Evolutionary conservation across 208 protist species (phyloP).

Genomic region (Leishmania arabica): DNA sequence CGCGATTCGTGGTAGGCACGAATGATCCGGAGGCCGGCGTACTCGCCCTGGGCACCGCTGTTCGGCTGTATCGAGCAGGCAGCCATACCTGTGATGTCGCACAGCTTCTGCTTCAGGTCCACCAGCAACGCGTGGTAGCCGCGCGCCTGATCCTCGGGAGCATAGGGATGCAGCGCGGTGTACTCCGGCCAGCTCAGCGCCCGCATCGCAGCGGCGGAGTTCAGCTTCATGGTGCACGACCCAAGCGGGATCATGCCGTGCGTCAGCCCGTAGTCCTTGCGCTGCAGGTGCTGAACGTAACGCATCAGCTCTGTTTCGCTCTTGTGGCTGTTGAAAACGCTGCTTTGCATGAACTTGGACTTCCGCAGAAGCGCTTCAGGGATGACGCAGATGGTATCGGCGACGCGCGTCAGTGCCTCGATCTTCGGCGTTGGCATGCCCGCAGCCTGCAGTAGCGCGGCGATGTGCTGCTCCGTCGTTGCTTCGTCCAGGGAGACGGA

Average conservation of each 20-base stretch:
- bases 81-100: constrained; percentile 96
- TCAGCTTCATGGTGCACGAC: constrained; percentile 99
- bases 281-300: constrained; percentile 95
- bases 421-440: constrained; percentile 64
- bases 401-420: constrained; percentile 44
- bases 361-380: constrained; percentile 62
- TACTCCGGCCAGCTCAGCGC: constrained; percentile 96
- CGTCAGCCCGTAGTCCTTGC: constrained; percentile 94
- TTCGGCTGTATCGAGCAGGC: constrained; percentile 97
- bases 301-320: constrained; percentile 96
- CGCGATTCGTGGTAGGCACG: constrained; percentile 78
- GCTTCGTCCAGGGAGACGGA: constrained; percentile 95
- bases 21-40: constrained; percentile 94
- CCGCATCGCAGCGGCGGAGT: constrained; percentile 95
- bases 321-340: constrained; percentile 96
- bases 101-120: constrained; percentile 88
- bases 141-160: constrained; percentile 87
- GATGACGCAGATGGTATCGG: constrained; percentile 42
- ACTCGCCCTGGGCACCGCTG: constrained; percentile 97
- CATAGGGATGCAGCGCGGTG: constrained; percentile 96
- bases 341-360: constrained; percentile 89
- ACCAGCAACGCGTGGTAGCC: constrained; percentile 84
- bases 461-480: constrained; percentile 82
- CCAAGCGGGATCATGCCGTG: constrained; percentile 98
- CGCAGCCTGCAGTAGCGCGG: constrained; percentile 68